These are phyloP conservation scores for Cladosporium cucumerinum DNA, from an alignment of 2,329 filamentous ascomycete genomes.

Conservation along the genomic window DNA sequence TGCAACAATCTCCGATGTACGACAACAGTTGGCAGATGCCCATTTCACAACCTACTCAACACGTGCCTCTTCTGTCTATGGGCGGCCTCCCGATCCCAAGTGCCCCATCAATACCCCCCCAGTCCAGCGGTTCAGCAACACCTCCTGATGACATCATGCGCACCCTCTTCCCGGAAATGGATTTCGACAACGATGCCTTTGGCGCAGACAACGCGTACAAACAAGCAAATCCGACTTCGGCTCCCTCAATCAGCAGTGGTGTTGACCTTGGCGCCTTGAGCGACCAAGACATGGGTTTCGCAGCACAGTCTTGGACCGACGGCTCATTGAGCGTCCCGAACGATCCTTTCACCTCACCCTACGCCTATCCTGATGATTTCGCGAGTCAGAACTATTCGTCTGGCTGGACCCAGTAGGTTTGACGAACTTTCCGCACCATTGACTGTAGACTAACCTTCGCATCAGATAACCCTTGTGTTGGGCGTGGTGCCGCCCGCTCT, in stretches of 20 bases:
- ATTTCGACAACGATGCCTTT: slow-evolving; percentile 24
- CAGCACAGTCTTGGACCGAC: slow-evolving; percentile 33
- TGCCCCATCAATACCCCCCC: slow-evolving; percentile 19
- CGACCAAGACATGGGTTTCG: slow-evolving; percentile 25
- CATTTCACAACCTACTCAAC: slow-evolving; percentile 18
- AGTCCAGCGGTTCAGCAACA: slow-evolving; percentile 19
- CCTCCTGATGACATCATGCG: slow-evolving; percentile 32
- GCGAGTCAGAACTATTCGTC: slow-evolving; percentile 24
- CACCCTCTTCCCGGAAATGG: slow-evolving; percentile 34
- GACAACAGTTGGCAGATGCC: slow-evolving; percentile 24
- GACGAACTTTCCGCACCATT: background rate
- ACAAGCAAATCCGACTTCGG: slow-evolving; percentile 2
- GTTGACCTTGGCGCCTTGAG: slow-evolving; percentile 22
- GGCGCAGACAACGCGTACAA: slow-evolving; percentile 15
- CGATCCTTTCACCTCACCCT: slow-evolving; percentile 30
- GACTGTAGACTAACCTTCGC: background rate
- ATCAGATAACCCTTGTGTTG: slow-evolving; percentile 9
- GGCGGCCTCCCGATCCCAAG: slow-evolving; percentile 17
- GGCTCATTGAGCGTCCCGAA: slow-evolving; percentile 32
- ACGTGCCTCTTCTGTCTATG: slow-evolving; percentile 29
- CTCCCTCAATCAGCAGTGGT: slow-evolving; percentile 13
- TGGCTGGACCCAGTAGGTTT: slow-evolving; percentile 28
- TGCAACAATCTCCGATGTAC: slow-evolving; percentile 15
- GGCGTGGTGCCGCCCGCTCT: slow-evolving; percentile 16
- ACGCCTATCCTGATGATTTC: slow-evolving; percentile 31